These are phyloP conservation scores for Arabis hirsuta DNA, from an alignment of 345 rosid genomes.

Conservation along the genomic window DNA sequence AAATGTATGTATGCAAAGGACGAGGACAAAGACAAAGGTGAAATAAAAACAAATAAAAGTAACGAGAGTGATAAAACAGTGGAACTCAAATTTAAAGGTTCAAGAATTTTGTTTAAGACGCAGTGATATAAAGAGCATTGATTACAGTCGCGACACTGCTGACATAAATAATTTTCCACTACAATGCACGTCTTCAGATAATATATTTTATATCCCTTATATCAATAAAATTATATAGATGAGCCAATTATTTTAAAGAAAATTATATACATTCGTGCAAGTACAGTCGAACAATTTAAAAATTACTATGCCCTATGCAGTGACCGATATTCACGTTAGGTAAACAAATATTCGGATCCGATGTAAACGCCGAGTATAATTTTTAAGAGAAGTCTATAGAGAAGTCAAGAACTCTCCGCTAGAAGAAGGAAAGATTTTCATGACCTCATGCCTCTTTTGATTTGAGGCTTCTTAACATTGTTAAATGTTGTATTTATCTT, in stretches of 20 bases:
- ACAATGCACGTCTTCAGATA: slow-evolving; percentile 37
- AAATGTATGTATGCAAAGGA: too few relatives aligned
- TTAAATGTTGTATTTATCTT: too few relatives aligned
- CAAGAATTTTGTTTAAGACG: slow-evolving; percentile 18
- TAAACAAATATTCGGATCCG: too few relatives aligned
- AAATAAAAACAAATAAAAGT: not conserved
- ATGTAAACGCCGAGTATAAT: too few relatives aligned
- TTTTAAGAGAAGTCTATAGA: too few relatives aligned
- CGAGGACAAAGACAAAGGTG: not conserved
- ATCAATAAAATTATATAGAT: slow-evolving; percentile 2
- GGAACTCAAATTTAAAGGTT: slow-evolving; percentile 20
- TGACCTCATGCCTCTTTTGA: too few relatives aligned
- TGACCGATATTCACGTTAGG: not conserved
- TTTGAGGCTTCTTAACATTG: too few relatives aligned
- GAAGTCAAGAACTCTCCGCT: too few relatives aligned
- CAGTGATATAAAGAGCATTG: slow-evolving; percentile 28
- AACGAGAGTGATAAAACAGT: not conserved
- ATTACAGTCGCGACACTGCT: slow-evolving; percentile 36
- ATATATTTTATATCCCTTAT: slow-evolving; percentile 19
- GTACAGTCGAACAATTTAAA: not conserved
- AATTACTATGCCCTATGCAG: too few relatives aligned
- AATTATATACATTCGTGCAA: slow-evolving; percentile 33
- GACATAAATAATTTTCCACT: slow-evolving; percentile 37
- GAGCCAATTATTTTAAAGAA: not conserved
- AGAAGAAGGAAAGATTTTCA: too few relatives aligned